phyloP scores from a whole-genome alignment of 2,329 filamentous ascomycete genomes.

The Beauveria medogensis region DNA sequence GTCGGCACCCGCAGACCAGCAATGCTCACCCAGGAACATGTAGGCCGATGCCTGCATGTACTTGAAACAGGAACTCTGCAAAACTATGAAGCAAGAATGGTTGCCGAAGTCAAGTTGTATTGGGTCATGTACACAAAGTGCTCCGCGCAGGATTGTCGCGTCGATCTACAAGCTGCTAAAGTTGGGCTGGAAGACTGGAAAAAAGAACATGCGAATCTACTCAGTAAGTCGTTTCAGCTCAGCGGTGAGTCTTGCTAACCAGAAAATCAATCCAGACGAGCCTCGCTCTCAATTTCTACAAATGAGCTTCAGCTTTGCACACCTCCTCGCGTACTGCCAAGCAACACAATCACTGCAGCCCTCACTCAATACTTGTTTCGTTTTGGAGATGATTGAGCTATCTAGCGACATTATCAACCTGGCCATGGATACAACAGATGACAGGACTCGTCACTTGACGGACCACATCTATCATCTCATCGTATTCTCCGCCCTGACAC shows the following conservation, averaged over 20 bases:
- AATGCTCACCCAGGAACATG: constrained; percentile 15
- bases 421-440: constrained; percentile 21
- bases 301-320: constrained; percentile 22
- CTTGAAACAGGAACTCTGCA: constrained; percentile 8
- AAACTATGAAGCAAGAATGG: constrained; percentile 22
- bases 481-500: constrained; percentile 20
- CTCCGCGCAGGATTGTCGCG: not conserved
- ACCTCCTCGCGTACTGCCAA: constrained; percentile 19
- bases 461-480: constrained; percentile 24
- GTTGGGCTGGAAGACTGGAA: constrained; percentile 16
- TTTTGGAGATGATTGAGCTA: constrained; percentile 18
- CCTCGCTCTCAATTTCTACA: constrained; percentile 23
- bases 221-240: not conserved
- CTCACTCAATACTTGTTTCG: constrained; percentile 9
- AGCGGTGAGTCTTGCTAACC: too few relatives aligned
- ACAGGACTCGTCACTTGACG: constrained; percentile 21
- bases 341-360: constrained; percentile 15
- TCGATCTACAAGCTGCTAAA: constrained; percentile 11
- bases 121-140: constrained; percentile 21
- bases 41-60: constrained; percentile 16
- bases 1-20: constrained; percentile 19
- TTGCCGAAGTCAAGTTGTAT: constrained; percentile 20
- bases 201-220: constrained; percentile 16
- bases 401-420: constrained; percentile 20
- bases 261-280: constrained; percentile 10